Conservation (phyloP, 805 yeast species). For the Saturnispora kantuleensis region DNA sequence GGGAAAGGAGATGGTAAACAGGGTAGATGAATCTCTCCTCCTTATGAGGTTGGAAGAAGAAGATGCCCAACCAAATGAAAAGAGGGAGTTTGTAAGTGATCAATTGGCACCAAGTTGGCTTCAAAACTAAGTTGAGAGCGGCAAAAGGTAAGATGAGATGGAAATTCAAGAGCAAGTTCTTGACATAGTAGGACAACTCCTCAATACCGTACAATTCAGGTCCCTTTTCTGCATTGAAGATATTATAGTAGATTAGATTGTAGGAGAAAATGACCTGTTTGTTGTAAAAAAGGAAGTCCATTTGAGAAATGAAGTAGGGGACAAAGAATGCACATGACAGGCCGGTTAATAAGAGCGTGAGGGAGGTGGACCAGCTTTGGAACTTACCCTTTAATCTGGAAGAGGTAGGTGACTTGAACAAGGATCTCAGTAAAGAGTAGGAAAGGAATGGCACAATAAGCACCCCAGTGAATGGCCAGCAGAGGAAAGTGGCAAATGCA, state of each 20-base stretch:
- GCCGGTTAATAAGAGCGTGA: constrained; percentile 14
- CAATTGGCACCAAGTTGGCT: constrained; percentile 8
- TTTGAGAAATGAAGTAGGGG: constrained; percentile 17
- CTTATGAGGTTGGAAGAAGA: constrained; percentile 75
- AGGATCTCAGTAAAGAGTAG: constrained; percentile 21
- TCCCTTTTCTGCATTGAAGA: constrained; percentile 61
- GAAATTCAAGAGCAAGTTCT: constrained; percentile 67
- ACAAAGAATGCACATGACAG: constrained; percentile 13
- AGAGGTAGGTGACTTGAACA: constrained; percentile 3
- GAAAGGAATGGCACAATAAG: constrained; percentile 51
- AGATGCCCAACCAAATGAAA: constrained; percentile 56
- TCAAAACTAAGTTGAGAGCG: constrained; percentile 27
- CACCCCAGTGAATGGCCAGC: constrained; percentile 84
- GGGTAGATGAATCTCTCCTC: constrained; percentile 91
- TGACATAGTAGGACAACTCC: constrained; percentile 59
- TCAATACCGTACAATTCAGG: constrained; percentile 89
- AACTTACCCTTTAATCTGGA: constrained; percentile 9
- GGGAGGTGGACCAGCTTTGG: constrained; percentile 8
- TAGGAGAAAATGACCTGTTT: constrained; percentile 60
- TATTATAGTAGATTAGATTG: constrained; percentile 79
- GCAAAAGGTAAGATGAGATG: constrained; percentile 42
- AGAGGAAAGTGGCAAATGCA: constrained; percentile 64
- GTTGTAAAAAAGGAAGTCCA: constrained; percentile 58
- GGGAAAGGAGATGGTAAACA: constrained; percentile 57
- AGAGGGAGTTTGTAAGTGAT: constrained; percentile 25